Evolutionary conservation across 768 basidiomycete genomes (phyloP), one percentile per base, ranked within the genome.

Genomic region (Artomyces pyxidatus): DNA sequence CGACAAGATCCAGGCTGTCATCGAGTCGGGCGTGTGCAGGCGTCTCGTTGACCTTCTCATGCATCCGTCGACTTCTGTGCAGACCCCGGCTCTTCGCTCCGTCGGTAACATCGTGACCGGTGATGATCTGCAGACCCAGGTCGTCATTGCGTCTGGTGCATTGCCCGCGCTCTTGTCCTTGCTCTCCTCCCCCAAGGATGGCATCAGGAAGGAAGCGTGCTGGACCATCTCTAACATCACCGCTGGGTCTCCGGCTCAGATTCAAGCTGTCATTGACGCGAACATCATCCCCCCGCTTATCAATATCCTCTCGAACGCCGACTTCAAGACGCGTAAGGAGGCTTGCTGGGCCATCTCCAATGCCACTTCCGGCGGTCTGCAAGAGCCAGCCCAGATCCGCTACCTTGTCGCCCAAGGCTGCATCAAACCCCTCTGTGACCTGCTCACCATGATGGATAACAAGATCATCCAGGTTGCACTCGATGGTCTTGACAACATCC

Each of bases 141-240:
- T 99, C 45, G 89, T 98, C 51, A 97, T 99, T 62, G 93, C 96
- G 16, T 96, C 95, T 12, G 96, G 95, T 45, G 92, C 96, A 22
- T 86, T 99, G 21, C 87, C 93, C 4, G 96, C 96, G 5, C 80
- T 99, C 42, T 81, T 99, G 37, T 84, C 89, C 21, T 76, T 99
- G 19, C 76, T 99, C 47, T 92, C 89, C 2, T 97, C 94, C 21
- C 90, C 94, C 25, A 99, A 99, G 72, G 96, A 99, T 56, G 96
- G 94, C 41, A 99, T 99, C 61, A 80, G 95, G 61, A 99, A 99
- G 74, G 95, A 99, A 68, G 95, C 96, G 22, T 99, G 96, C 71
- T 99, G 96, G 96, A 99, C 96, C 16, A 98, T 99, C 62, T 96
- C 92, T 41, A 99, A 99, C 69, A 78, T 99, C 64, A 99, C 96